Conservation (phyloP, 2,329 filamentous ascomycete species). For the Penicillium sp. region DNA sequence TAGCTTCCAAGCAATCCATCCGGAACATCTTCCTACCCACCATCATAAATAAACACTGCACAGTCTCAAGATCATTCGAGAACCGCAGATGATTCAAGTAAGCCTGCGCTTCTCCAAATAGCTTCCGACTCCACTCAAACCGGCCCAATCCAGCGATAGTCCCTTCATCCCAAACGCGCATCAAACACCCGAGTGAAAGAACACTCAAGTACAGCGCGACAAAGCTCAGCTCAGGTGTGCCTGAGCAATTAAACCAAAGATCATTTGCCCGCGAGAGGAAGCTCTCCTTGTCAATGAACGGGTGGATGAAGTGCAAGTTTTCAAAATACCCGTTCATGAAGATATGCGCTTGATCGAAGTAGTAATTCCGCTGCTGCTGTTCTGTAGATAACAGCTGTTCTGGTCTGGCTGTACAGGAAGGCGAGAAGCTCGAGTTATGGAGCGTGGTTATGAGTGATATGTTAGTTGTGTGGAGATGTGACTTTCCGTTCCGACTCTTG, state of each 20-base stretch:
- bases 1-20: background rate
- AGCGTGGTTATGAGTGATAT: conserved; percentile 45
- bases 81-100: conserved; percentile 42
- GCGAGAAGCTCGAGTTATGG: conserved; percentile 47
- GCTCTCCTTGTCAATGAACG: conserved; percentile 47
- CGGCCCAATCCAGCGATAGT: conserved; percentile 44
- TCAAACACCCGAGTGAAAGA: conserved; percentile 47
- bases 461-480: conserved; percentile 18
- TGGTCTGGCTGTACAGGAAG: conserved; percentile 22
- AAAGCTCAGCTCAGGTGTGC: conserved; percentile 41
- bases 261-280: conserved; percentile 45
- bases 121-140: conserved; percentile 47
- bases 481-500: conserved; percentile 17
- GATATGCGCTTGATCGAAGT: conserved; percentile 45
- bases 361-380: conserved; percentile 36
- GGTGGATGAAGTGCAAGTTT: conserved; percentile 49
- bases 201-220: conserved; percentile 48
- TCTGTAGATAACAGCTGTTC: conserved; percentile 22
- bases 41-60: conserved; percentile 49
- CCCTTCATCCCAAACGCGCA: conserved; percentile 45
- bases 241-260: conserved; percentile 40
- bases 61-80: conserved; percentile 48
- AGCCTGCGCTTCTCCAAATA: conserved; percentile 45
- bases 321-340: conserved; percentile 50
- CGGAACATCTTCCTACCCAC: conserved; percentile 20